Percentiles rank a stretch among this genome's conserved stretches.
Evolutionary conservation across 139 green algal genomes (phyloP).

Genomic region (Eudorina sp.): DNA sequence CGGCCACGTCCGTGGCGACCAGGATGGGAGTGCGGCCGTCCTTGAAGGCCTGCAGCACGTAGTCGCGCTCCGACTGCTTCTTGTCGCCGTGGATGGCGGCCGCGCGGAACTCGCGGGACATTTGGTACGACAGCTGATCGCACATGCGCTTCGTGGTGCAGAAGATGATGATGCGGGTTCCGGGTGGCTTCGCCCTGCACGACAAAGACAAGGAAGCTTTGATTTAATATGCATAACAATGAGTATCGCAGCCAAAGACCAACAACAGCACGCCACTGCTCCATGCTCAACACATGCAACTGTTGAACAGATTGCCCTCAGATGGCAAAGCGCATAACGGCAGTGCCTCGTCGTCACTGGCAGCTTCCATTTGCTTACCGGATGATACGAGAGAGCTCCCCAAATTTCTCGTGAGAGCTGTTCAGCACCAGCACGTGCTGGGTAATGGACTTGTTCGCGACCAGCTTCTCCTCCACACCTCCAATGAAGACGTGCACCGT

Average conservation of each 20-base stretch:
- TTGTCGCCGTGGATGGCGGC: conserved; percentile 96
- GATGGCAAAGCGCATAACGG: too few relatives aligned
- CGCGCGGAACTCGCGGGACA: conserved; percentile 76
- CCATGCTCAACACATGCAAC: too few relatives aligned
- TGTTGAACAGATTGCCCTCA: too few relatives aligned
- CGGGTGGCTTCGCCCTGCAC: conserved; percentile 59
- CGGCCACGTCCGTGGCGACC: conserved; percentile 97
- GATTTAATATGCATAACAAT: not conserved
- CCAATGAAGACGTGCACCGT: conserved; percentile 94
- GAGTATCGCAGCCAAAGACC: too few relatives aligned
- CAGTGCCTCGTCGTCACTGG: too few relatives aligned
- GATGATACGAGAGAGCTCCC: conserved; percentile 78
- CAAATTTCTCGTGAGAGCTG: conserved; percentile 79
- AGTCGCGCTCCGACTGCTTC: conserved; percentile 93
- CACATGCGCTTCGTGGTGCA: conserved; percentile 95
- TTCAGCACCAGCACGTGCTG: conserved; percentile 76
- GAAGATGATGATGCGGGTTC: conserved; percentile 91
- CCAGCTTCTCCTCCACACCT: conserved; percentile 89
- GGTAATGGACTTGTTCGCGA: conserved; percentile 94
- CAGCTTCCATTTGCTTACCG: too few relatives aligned
- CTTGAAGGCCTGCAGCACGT: conserved; percentile 89
- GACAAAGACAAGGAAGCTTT: not conserved
- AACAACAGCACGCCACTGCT: too few relatives aligned
- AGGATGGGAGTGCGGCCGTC: conserved; percentile 86
- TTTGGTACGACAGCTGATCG: conserved; percentile 80